phyloP scores from a whole-genome alignment of 805 yeast species.

The Pichia membranifaciens region DNA sequence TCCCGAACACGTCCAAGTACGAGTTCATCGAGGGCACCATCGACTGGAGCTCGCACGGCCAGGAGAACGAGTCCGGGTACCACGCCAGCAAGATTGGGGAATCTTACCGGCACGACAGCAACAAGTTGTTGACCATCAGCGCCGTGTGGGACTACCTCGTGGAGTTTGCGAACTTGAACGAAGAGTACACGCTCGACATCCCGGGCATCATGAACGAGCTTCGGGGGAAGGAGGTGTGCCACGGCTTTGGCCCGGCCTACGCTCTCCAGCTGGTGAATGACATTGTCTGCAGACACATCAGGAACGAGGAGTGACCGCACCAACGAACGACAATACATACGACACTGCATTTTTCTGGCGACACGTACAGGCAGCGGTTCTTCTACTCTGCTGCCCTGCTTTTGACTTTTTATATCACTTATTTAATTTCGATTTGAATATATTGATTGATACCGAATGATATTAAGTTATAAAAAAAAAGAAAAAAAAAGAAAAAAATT shows the following conservation, averaged over 20 bases:
- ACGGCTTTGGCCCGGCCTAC: constrained; percentile 74
- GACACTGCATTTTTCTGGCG: too few relatives aligned
- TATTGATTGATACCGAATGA: too few relatives aligned
- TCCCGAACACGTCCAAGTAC: constrained; percentile 22
- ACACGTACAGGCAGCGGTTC: too few relatives aligned
- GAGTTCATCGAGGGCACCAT: constrained; percentile 22
- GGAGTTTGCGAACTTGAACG: constrained; percentile 41
- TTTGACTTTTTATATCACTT: background rate
- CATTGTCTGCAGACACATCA: constrained; percentile 24
- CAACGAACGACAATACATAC: too few relatives aligned
- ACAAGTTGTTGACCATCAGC: constrained; percentile 57
- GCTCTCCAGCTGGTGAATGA: constrained; percentile 39
- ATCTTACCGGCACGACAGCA: constrained; percentile 26
- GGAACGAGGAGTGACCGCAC: background rate
- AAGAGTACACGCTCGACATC: constrained; percentile 48
- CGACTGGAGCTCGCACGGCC: constrained; percentile 14
- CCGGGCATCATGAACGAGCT: constrained; percentile 51
- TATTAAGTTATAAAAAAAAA: background rate
- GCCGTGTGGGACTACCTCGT: constrained; percentile 81
- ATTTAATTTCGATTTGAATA: background rate
- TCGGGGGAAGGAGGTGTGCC: constrained; percentile 68
- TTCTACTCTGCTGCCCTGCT: too few relatives aligned
- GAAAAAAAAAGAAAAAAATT: background rate
- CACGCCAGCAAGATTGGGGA: constrained; percentile 16
- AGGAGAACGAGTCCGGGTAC: constrained; percentile 2